Evolutionary conservation across 1,139 yeast species (phyloP).

Genomic region (Diutina neorugosa): DNA sequence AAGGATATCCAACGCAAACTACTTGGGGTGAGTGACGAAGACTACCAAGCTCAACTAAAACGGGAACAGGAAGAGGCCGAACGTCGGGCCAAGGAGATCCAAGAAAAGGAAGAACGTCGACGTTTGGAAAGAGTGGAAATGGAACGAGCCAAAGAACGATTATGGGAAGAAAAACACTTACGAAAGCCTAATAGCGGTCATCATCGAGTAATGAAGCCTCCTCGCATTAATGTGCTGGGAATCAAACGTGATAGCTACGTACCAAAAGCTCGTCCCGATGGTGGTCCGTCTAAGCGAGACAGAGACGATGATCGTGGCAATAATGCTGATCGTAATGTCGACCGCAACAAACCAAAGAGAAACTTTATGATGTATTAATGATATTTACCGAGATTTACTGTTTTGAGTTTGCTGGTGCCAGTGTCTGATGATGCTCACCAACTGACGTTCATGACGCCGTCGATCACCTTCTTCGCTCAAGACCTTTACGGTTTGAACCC

Average conservation of each 20-base stretch:
- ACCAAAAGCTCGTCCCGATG: neutral
- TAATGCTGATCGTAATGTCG: neutral
- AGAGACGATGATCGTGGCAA: neutral
- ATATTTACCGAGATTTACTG: no score
- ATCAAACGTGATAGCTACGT: neutral
- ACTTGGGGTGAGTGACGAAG: slow-evolving; percentile 31
- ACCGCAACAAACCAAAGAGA: neutral
- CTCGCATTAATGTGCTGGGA: neutral
- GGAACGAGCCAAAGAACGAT: neutral
- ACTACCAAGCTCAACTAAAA: slow-evolving; percentile 17
- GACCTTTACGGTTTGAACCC: neutral
- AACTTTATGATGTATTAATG: slow-evolving; percentile 2
- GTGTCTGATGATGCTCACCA: neutral
- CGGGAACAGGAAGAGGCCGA: slow-evolving; percentile 10
- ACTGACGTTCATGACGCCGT: neutral
- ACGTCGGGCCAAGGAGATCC: slow-evolving; percentile 6
- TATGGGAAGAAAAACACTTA: neutral
- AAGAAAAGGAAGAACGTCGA: slow-evolving; percentile 6
- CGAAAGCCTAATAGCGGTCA: neutral
- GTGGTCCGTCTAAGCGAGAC: neutral
- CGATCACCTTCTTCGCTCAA: neutral
- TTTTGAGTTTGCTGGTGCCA: neutral
- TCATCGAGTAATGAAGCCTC: slow-evolving; percentile 1
- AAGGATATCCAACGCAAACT: slow-evolving; percentile 22
- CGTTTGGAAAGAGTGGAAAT: slow-evolving; percentile 7